phyloP scores from a whole-genome alignment of 2,329 filamentous ascomycete species.

The Thermothelomyces thermophilus region DNA sequence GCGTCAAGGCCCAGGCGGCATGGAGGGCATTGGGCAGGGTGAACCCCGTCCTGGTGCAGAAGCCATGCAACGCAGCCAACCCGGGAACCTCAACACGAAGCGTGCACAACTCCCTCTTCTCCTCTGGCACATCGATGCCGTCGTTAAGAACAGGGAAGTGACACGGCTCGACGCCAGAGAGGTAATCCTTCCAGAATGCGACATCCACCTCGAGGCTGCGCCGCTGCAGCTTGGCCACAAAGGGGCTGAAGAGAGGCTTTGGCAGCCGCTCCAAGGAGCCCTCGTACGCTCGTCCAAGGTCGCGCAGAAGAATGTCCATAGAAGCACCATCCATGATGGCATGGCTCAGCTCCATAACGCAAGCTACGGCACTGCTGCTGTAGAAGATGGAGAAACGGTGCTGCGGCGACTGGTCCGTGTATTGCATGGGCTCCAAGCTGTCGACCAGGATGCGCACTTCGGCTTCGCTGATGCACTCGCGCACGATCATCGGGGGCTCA shows the following conservation, averaged over 20 bases:
- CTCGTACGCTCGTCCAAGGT: conserved; percentile 40
- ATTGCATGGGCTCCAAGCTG: conserved; percentile 26
- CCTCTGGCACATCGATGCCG: conserved; percentile 6
- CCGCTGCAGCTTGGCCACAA: conserved; percentile 18
- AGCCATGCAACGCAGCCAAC: conserved; percentile 27
- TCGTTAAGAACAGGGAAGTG: conserved; percentile 34
- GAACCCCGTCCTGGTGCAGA: conserved; percentile 38
- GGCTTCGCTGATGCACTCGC: conserved; percentile 5
- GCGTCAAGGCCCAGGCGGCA: conserved; percentile 34
- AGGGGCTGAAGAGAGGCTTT: conserved; percentile 19
- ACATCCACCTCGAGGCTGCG: not conserved
- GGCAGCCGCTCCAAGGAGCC: conserved; percentile 7
- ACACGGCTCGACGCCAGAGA: conserved; percentile 39
- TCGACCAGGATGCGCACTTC: conserved; percentile 30
- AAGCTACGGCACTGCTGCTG: conserved; percentile 30
- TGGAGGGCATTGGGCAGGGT: conserved; percentile 42
- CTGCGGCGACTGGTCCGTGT: conserved; percentile 15
- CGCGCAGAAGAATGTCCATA: conserved; percentile 40
- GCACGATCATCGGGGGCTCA: conserved; percentile 8
- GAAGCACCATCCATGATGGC: conserved; percentile 46
- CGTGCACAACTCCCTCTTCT: conserved; percentile 19
- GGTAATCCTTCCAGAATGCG: conserved; percentile 39
- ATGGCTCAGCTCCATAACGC: conserved; percentile 45
- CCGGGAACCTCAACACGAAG: conserved; percentile 17
- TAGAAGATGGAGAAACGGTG: conserved; percentile 37